These are phyloP conservation scores for Lolium rigidum DNA, from an alignment of 176 grass and related monocot species.

Conservation along the genomic window DNA sequence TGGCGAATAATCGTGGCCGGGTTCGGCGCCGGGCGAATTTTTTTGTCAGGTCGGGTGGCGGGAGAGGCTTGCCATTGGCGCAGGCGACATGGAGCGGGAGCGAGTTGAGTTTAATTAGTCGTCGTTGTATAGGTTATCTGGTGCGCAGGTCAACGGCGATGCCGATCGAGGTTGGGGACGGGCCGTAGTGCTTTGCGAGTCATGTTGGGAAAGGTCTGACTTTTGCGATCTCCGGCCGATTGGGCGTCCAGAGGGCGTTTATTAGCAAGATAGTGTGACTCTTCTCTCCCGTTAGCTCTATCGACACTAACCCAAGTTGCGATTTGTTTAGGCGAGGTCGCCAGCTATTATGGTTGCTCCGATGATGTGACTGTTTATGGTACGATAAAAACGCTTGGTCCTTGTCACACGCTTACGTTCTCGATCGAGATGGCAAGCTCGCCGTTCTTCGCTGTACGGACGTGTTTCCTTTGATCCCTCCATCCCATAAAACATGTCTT, in stretches of 20 bases:
- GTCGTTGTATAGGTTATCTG: constrained; percentile 1
- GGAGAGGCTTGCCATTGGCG: background rate
- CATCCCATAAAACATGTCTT: no score
- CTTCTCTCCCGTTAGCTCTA: no score
- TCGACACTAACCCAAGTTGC: no score
- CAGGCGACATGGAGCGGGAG: background rate
- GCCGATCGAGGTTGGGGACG: background rate
- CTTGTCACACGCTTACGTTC: no score
- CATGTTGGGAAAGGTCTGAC: constrained; percentile 36
- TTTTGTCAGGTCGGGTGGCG: background rate
- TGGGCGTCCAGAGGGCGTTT: background rate
- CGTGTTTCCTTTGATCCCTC: no score
- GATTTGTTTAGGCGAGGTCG: no score
- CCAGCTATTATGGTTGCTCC: no score
- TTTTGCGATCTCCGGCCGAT: background rate
- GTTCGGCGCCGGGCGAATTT: background rate
- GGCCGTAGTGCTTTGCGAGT: constrained; percentile 23
- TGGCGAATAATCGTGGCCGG: background rate
- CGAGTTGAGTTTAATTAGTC: background rate
- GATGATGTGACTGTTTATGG: no score
- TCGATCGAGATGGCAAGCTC: no score
- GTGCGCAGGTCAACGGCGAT: constrained; percentile 20
- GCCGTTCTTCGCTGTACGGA: no score
- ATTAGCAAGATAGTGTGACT: background rate
- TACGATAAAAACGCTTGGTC: no score